A percentile compares a stretch with the other conserved stretches of the same genome.
phyloP scores from a whole-genome alignment of 306 rosid species.

The Vicia faba region DNA sequence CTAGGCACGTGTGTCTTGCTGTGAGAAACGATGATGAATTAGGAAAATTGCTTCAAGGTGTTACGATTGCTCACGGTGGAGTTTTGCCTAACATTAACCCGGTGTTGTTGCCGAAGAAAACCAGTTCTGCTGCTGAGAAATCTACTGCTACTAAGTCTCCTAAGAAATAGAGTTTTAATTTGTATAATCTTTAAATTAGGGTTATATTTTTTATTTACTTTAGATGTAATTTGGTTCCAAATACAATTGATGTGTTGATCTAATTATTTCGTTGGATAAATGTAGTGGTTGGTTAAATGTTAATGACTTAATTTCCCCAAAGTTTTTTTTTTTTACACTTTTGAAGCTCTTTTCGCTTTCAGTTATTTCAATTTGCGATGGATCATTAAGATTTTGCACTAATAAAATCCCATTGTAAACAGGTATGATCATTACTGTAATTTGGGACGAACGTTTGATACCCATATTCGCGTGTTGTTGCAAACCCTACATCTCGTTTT shows the following conservation, averaged over 20 bases:
- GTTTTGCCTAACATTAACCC: conserved; percentile 82
- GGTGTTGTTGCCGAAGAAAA: conserved; percentile 63
- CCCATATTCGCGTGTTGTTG: not conserved
- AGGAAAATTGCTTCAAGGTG: conserved; percentile 70
- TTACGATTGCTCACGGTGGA: conserved; percentile 78
- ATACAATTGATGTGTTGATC: not conserved
- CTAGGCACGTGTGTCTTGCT: conserved; percentile 73
- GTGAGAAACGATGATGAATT: conserved; percentile 87
- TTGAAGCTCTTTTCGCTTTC: no score
- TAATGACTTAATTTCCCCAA: no score
- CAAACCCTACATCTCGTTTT: not conserved
- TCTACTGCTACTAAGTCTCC: conserved; percentile 35
- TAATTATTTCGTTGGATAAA: not conserved
- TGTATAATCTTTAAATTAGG: conserved; percentile 37
- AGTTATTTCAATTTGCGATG: no score
- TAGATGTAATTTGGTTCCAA: not conserved
- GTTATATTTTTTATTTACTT: not conserved
- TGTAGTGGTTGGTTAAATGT: not conserved
- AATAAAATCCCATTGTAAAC: no score
- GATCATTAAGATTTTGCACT: no score
- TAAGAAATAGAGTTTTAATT: conserved; percentile 17
- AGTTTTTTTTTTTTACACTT: no score
- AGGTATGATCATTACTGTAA: no score
- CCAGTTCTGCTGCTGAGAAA: conserved; percentile 27
- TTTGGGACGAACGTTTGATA: not conserved